Conservation (phyloP, 164 flowering plant genomes). For the Berberis thunbergii region DNA sequence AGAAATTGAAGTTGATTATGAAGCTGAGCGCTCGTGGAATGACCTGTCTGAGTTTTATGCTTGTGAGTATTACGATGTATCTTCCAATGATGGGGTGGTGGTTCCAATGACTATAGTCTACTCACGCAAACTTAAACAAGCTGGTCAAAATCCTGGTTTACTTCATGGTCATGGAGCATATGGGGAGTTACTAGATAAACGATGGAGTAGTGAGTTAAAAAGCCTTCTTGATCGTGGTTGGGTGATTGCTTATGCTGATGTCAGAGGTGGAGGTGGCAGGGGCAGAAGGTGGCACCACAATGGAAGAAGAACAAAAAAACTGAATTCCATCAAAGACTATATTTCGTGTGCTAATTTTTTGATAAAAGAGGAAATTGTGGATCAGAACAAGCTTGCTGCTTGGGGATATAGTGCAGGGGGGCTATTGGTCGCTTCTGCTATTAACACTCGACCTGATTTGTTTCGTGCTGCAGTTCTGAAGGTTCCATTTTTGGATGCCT, state of each 20-base stretch:
- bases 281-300: constrained; percentile 87
- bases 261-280: constrained; percentile 92
- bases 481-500: constrained; percentile 89
- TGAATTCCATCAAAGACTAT: constrained; percentile 65
- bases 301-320: constrained; percentile 60
- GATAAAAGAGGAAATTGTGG: constrained; percentile 53
- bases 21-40: constrained; percentile 54
- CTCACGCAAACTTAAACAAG: constrained; percentile 39
- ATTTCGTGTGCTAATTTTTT: constrained; percentile 78
- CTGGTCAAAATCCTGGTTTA: constrained; percentile 52
- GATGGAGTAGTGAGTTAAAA: constrained; percentile 88
- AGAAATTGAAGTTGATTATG: constrained; percentile 19
- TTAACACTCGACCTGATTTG: constrained; percentile 63
- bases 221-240: constrained; percentile 99
- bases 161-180: constrained; percentile 96
- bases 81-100: constrained; percentile 55
- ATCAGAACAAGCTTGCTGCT: constrained; percentile 73
- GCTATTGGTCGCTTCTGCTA: constrained; percentile 81
- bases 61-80: constrained; percentile 65
- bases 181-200: constrained; percentile 83
- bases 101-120: constrained; percentile 76
- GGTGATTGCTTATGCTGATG: constrained; percentile 96
- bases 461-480: constrained; percentile 85
- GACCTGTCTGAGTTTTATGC: constrained; percentile 90
- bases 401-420: constrained; percentile 98